These are phyloP conservation scores for Kluyveromyces nonfermentans DNA, from an alignment of 805 yeast genomes.

Conservation along the genomic window DNA sequence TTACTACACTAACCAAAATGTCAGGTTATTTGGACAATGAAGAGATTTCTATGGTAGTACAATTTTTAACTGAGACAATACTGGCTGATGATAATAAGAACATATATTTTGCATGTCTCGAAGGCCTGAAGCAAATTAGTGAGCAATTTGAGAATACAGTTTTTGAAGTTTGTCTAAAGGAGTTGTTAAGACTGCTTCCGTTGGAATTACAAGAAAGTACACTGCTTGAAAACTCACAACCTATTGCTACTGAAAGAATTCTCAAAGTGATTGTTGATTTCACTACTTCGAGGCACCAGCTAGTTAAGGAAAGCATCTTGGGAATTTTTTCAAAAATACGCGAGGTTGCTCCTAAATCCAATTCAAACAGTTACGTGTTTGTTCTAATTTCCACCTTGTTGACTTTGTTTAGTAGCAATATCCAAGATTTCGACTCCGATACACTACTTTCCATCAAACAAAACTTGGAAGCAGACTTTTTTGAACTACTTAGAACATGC, in stretches of 20 bases:
- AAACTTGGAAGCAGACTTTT: conserved; percentile 13
- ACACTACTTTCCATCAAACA: conserved; percentile 13
- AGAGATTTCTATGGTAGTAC: conserved; percentile 56
- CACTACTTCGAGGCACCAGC: conserved; percentile 23
- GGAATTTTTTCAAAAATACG: conserved; percentile 14
- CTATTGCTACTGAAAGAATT: conserved; percentile 26
- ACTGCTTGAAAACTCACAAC: conserved; percentile 17
- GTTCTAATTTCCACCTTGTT: conserved; percentile 19
- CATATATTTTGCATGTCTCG: conserved; percentile 44
- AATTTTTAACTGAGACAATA: conserved; percentile 54
- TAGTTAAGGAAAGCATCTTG: conserved; percentile 23
- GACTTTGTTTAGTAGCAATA: conserved; percentile 21
- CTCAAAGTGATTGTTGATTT: conserved; percentile 29
- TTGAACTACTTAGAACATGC: conserved; percentile 7
- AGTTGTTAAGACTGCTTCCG: conserved; percentile 42
- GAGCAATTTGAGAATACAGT: conserved; percentile 31
- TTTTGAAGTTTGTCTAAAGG: conserved; percentile 43
- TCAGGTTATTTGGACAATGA: conserved; percentile 38
- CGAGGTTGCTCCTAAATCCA: conserved; percentile 6
- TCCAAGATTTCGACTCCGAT: conserved; percentile 9
- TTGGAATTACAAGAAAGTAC: conserved; percentile 29
- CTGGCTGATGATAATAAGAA: conserved; percentile 42
- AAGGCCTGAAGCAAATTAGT: conserved; percentile 41
- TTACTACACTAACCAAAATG: conserved; percentile 47
- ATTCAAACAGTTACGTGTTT: conserved; percentile 19